A percentile compares a stretch with the other conserved stretches of the same genome.
Conservation (phyloP, 176 grass and related monocot species). For the Ananas comosus region DNA sequence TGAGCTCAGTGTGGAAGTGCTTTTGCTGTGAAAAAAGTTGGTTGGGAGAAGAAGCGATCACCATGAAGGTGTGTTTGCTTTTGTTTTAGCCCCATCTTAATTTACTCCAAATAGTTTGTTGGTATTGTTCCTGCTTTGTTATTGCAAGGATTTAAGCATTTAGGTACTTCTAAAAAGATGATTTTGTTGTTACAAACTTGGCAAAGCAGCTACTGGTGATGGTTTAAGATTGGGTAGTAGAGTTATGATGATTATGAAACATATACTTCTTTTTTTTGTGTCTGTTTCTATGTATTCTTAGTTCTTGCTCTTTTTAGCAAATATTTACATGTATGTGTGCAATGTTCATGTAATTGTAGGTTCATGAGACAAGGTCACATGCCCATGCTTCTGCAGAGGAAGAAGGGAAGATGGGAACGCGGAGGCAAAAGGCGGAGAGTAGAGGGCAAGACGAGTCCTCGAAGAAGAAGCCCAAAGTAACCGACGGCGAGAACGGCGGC, state of each 20-base stretch:
- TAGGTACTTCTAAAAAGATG: no score
- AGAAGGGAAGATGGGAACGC: constrained; percentile 39
- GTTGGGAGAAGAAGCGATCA: background rate
- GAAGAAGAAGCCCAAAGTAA: constrained; percentile 44
- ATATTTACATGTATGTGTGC: background rate
- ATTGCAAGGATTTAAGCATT: background rate
- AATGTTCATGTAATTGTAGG: constrained; percentile 24
- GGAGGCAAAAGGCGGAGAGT: constrained; percentile 30
- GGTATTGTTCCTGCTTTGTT: background rate
- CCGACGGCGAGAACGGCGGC: constrained; percentile 21
- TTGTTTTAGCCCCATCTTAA: background rate
- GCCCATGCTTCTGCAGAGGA: constrained; percentile 33
- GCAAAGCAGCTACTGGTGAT: no score
- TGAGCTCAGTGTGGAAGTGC: background rate
- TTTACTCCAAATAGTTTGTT: background rate
- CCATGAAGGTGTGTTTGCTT: constrained; percentile 24
- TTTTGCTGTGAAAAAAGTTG: background rate
- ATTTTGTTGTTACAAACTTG: no score
- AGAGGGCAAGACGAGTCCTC: constrained; percentile 17
- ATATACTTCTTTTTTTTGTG: no score
- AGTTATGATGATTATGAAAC: no score
- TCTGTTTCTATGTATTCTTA: no score
- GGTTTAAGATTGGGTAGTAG: no score
- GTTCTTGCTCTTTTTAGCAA: no score
- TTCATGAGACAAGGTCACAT: constrained; percentile 53